A percentile compares a stretch with the other conserved stretches of the same genome.
Conservation (phyloP, 2,329 filamentous ascomycete genomes). For the Alternaria triticimaculans region DNA sequence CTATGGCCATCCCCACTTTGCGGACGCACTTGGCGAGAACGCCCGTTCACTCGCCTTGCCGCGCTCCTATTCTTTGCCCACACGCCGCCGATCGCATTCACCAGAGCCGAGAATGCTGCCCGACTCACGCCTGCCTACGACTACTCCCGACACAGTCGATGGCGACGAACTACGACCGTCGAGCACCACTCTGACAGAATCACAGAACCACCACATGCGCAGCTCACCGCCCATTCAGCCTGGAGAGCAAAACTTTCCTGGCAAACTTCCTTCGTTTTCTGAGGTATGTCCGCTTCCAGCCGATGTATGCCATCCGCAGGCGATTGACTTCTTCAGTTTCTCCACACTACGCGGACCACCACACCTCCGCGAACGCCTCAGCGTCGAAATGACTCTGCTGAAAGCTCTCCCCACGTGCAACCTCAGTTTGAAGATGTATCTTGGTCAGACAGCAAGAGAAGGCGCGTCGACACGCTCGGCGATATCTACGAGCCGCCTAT, state of each 20-base stretch:
- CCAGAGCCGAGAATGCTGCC: background rate
- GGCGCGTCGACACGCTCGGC: slow-evolving; percentile 35
- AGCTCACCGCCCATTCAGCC: slow-evolving; percentile 45
- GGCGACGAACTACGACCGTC: background rate
- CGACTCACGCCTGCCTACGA: background rate
- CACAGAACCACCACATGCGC: slow-evolving; percentile 39
- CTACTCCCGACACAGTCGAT: background rate
- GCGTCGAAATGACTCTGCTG: slow-evolving; percentile 32
- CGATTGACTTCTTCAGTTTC: slow-evolving; percentile 29
- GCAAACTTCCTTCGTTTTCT: slow-evolving; percentile 40
- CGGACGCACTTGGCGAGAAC: background rate
- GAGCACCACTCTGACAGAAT: slow-evolving; percentile 15
- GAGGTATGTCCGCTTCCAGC: slow-evolving; percentile 28
- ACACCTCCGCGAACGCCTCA: slow-evolving; percentile 45
- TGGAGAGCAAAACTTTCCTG: slow-evolving; percentile 34
- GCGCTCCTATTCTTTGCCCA: background rate
- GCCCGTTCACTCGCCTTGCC: background rate
- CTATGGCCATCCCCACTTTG: background rate
- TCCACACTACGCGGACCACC: slow-evolving; percentile 36
- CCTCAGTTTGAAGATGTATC: slow-evolving; percentile 40
- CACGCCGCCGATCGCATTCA: background rate
- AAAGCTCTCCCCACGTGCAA: slow-evolving; percentile 35
- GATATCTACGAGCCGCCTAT: slow-evolving; percentile 30
- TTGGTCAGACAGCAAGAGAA: slow-evolving; percentile 36
- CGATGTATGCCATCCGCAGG: no score